Conservation (phyloP, 306 rosid species). For the Cucurbita maxima region DNA sequence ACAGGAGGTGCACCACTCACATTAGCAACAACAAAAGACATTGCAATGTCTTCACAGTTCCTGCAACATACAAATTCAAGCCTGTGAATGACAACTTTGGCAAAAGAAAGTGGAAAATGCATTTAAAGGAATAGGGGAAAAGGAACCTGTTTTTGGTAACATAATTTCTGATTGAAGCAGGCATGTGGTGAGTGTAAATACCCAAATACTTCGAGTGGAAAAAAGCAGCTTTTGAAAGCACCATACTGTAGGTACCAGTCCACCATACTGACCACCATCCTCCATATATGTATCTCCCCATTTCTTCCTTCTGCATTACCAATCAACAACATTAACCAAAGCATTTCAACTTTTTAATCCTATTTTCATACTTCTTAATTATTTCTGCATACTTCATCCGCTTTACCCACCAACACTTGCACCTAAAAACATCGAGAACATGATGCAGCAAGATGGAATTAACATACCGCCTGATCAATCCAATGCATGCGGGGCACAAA, state of each 20-base stretch:
- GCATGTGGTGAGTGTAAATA: constrained; percentile 75
- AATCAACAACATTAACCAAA: neutral
- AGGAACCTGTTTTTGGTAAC: constrained; percentile 57
- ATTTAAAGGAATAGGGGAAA: neutral
- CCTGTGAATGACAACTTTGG: no score
- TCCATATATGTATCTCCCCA: constrained; percentile 40
- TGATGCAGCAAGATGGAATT: neutral
- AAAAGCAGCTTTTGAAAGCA: constrained; percentile 94
- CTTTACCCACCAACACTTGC: no score
- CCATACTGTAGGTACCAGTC: constrained; percentile 93
- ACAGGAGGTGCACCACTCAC: constrained; percentile 85
- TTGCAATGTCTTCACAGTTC: constrained; percentile 97
- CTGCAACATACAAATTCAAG: constrained; percentile 17
- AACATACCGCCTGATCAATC: constrained; percentile 49
- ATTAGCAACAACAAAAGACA: constrained; percentile 96
- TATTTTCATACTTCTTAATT: neutral
- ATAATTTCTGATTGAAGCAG: constrained; percentile 63
- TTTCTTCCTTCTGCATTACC: constrained; percentile 34
- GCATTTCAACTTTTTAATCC: neutral
- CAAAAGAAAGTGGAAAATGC: neutral
- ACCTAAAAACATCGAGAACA: no score
- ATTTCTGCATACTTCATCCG: no score
- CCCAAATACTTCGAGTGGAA: constrained; percentile 78
- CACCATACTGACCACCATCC: constrained; percentile 99
- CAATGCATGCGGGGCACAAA: constrained; percentile 93